These are phyloP conservation scores for Lachancea cidri DNA, from an alignment of 805 yeast genomes.

Conservation along the genomic window DNA sequence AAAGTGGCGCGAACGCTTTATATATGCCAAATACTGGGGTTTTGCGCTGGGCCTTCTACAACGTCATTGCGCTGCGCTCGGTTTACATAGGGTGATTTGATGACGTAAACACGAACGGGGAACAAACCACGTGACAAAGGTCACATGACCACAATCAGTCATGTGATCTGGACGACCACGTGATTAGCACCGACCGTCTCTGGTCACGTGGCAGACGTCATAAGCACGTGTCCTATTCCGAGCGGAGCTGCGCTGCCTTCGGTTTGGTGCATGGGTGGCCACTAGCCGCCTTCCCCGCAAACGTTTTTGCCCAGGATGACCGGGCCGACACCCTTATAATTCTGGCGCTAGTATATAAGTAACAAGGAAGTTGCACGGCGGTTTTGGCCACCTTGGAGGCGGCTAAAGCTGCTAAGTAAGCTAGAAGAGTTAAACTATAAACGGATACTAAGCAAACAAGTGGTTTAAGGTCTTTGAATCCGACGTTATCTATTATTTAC, in stretches of 20 bases:
- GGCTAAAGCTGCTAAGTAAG: background rate
- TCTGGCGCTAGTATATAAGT: background rate
- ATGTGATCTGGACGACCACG: no score
- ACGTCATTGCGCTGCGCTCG: background rate
- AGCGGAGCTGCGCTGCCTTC: no score
- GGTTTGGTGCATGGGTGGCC: background rate
- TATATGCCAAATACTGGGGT: conserved; percentile 2
- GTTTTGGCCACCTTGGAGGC: background rate
- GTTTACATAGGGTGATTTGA: background rate
- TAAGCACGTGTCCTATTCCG: no score
- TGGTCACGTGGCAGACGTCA: no score
- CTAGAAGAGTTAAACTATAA: background rate
- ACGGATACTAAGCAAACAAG: no score
- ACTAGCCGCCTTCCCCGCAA: background rate
- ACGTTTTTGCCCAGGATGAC: background rate
- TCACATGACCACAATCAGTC: conserved; percentile 4
- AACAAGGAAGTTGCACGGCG: background rate
- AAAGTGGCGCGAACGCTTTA: conserved; percentile 4
- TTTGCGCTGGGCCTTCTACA: background rate
- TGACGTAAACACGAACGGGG: background rate
- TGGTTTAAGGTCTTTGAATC: no score
- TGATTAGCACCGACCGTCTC: no score
- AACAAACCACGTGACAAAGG: conserved; percentile 5
- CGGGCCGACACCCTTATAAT: background rate
- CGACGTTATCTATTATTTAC: no score